Conservation (phyloP, 83 land plant species). For the Diphasiastrum complanatum region DNA sequence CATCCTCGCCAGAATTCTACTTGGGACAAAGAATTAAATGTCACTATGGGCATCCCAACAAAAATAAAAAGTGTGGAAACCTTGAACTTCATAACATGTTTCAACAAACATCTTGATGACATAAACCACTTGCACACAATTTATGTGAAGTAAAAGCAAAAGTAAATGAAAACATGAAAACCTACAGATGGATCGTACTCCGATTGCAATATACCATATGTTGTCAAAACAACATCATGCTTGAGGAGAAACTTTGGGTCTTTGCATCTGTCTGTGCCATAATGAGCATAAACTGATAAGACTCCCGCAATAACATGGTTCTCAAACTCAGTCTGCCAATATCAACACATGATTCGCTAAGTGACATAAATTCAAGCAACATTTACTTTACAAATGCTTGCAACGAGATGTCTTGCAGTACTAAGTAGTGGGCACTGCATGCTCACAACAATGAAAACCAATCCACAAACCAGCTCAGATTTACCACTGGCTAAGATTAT, state of each 20-base stretch:
- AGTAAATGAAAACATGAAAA: constrained; percentile 8
- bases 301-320: constrained; percentile 55
- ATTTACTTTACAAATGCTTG: too few species aligned
- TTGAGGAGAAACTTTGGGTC: constrained; percentile 60
- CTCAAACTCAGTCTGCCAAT: constrained; percentile 71
- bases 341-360: neutral
- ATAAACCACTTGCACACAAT: neutral
- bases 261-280: constrained; percentile 67
- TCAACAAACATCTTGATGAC: neutral
- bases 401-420: too few species aligned
- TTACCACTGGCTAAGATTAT: too few species aligned
- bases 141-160: neutral
- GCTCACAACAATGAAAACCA: too few species aligned
- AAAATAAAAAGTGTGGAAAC: too few species aligned
- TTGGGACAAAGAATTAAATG: too few species aligned
- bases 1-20: constrained; percentile 42
- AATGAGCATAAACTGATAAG: constrained; percentile 72
- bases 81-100: too few species aligned
- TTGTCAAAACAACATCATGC: constrained; percentile 76
- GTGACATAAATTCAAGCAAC: neutral
- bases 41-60: too few species aligned
- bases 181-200: constrained; percentile 59
- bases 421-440: too few species aligned
- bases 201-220: constrained; percentile 89
- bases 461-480: too few species aligned